Evolutionary conservation across 169 alveolate species (phyloP), one percentile per base, ranked within the genome.

Genomic region (Plasmodium yoelii): DNA sequence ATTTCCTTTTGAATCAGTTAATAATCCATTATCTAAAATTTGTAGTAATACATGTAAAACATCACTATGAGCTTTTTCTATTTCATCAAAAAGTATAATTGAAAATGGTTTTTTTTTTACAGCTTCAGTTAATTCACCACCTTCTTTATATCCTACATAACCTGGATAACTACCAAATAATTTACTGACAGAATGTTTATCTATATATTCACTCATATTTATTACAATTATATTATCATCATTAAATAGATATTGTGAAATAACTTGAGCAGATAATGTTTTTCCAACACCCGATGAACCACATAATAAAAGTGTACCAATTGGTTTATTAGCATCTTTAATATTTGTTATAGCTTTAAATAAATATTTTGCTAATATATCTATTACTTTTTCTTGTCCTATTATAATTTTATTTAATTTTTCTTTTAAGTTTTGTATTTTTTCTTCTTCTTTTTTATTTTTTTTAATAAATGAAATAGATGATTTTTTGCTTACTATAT

Each of bases 131-230:
- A 94, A 94, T 74, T 96, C 97, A 12, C 98, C 98, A 4, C 98
- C 98, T 53, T 96, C 94, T 53, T 91, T 97, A 73, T 95, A 96
- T 18, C 98, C 98, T 69, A 95, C 94, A 89, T 96, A 96, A 1
- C 98, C 98, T 0, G 98, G 98, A 15, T 97, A 97, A 18, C 97
- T 96, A 9, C 98, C 98, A 18, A 96, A 73, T n/a, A 96, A 92
- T 70, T 95, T 88, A 47, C 97, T 93, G 15, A 96, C 95, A 57
- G 96, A 93, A 91, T 96, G 98, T 44, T 95, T 94, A 64, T 96
- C 98, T 90, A 91, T 96, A 88, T 95, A 96, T 74, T 96, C 98
- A 22, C 95, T 93, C 98, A 96, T 96, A 87, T 96, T 97, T n/a
- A 96, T 92, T 39, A 96, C 95, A 19, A 96, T 93, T 89, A 94